Conservation (phyloP, 2,329 filamentous ascomycete genomes). For the Nothopassalora personata region DNA sequence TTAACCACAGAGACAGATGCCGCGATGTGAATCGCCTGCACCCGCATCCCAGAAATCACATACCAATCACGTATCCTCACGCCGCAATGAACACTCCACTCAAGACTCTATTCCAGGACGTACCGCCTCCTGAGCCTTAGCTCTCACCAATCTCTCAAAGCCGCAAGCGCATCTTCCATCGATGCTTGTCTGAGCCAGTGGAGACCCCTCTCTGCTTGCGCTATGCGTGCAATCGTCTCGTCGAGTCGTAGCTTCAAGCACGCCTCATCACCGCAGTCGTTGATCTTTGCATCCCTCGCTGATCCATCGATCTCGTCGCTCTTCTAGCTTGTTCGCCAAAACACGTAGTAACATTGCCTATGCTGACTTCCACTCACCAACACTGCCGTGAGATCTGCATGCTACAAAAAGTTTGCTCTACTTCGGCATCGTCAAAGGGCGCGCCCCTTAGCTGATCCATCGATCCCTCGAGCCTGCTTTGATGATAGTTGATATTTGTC, state of each 20-base stretch:
- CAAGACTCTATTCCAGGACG: not conserved
- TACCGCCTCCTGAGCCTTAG: not conserved
- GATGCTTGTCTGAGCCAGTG: not conserved
- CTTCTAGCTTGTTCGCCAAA: too few species aligned
- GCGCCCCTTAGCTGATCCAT: too few species aligned
- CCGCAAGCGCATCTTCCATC: not conserved
- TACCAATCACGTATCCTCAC: not conserved
- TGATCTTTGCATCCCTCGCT: not conserved
- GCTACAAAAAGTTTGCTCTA: too few species aligned
- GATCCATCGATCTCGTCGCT: too few species aligned
- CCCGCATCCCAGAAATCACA: not conserved
- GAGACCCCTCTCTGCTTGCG: not conserved
- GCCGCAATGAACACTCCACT: not conserved
- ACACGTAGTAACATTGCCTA: too few species aligned
- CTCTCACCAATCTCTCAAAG: not conserved
- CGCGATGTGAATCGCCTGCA: not conserved
- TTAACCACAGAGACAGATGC: not conserved
- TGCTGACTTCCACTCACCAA: too few species aligned
- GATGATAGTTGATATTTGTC: too few species aligned
- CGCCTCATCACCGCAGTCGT: not conserved
- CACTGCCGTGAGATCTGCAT: too few species aligned
- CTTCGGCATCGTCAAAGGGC: too few species aligned
- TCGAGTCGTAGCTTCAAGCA: not conserved
- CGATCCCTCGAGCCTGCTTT: too few species aligned
- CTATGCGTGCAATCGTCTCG: not conserved